phyloP scores from a whole-genome alignment of 805 yeast species.

The Yarrowia keelungensis region DNA sequence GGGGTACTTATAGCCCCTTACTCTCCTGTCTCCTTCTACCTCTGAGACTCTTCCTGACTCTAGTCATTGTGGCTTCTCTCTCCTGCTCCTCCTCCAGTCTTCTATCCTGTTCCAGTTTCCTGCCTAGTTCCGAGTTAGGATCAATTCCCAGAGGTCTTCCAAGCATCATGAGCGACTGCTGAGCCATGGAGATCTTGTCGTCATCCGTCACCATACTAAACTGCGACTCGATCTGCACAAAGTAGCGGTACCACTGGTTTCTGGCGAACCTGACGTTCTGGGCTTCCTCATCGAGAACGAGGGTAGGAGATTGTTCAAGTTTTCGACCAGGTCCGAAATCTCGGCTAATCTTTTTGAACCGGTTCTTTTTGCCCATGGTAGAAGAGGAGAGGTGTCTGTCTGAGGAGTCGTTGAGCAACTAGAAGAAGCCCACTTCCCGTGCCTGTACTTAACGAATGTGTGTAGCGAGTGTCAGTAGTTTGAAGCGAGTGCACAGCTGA shows the following conservation, averaged over 20 bases:
- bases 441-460: too few species aligned
- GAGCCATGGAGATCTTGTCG: background rate
- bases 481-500: too few species aligned
- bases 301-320: background rate
- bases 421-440: too few species aligned
- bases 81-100: background rate
- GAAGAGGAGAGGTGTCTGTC: too few species aligned
- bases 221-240: conserved; percentile 1
- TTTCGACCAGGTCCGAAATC: background rate
- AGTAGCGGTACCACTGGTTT: conserved; percentile 27
- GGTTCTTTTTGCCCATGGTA: conserved; percentile 15
- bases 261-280: conserved; percentile 1
- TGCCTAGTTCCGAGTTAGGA: background rate
- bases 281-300: background rate
- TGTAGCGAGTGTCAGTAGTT: too few species aligned
- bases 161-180: background rate
- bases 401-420: too few species aligned
- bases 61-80: too few species aligned
- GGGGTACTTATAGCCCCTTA: too few species aligned
- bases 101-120: background rate
- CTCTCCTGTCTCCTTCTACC: too few species aligned
- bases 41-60: too few species aligned
- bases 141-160: background rate
- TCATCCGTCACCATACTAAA: background rate
- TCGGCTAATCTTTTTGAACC: conserved; percentile 14